Base-by-base conservation (phyloP, 2,329 filamentous ascomycete species). In the Aspergillus ustus region DNA sequence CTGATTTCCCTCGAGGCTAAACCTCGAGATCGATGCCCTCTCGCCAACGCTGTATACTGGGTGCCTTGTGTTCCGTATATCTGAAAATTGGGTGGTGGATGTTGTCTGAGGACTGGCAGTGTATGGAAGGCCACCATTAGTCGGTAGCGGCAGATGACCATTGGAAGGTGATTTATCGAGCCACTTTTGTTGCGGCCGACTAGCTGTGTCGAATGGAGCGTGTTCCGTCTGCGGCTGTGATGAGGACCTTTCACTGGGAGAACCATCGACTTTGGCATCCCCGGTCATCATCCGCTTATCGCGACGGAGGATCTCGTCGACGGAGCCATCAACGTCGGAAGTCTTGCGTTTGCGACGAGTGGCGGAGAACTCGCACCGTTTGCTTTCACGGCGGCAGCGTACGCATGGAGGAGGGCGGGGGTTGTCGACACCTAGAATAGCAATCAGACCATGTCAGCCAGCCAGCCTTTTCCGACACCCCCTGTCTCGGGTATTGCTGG, bases 351-450 rank as follows among this genome's bases (percentile, higher is more conserved):
- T 98, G 73, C 95, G 89, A 54, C 95, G 86, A 34, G 93, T 98
- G 20, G 93, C 92, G 65, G 93, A 96, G 82, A 99, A 99, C 84
- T 90, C 96, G 82, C 95, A 99, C 72, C 97, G 90, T 77, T 98
- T 98, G 81, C 90, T 92, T 82, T 99, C 95, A 68, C 95, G 89
- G 57, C 93, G 90, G 76, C 95, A 99, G 73, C 95, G 89, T 62
- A 94, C 91, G 77, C 95, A 99, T 2, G 95, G 95, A 59, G 94
- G 94, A 70, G 96, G 92, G 77, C 93, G 89, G 25, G 95, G 95
- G 71, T 95, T 94, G 79, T 98, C 95, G 74, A 98, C 94, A 71
- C 79, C 79, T 81, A 57, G 17, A 58, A 40, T 40, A 40, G 34
- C 57, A 52, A 55, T 51, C 45, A 57, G 52, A 66, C 31, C 17